Base-by-base conservation (phyloP, 805 yeast genomes). In the Soucietia sequanensis region DNA sequence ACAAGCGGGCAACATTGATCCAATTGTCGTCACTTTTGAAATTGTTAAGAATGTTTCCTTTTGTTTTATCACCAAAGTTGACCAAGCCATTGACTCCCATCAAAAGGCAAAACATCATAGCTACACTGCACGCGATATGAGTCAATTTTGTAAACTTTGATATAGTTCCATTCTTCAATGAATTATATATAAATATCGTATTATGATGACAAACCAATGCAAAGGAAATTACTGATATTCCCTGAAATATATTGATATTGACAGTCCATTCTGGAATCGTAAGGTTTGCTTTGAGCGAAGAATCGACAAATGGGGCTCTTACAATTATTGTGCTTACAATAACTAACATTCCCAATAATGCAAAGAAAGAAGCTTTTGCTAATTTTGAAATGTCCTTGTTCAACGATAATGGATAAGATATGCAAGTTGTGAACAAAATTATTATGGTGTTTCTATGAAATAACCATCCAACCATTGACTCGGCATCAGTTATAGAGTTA, bases 201-300 rank as follows among this genome's bases (percentile, higher is more conserved):
- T 90, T 90, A 58, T 90, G 98, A 54, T 90, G 98, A 54, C 98
- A 90, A 3, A 90, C 97, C 45, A 91, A 72, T 2, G 98, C 98
- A 65, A 90, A 90, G 1, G 96, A 88, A 21, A 90, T 87, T 32
- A 90, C 95, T n/a, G 93, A 82, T 18, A 90, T 79, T 2, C 96
- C 96, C 58, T 90, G 95, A 54, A 90, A 87, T 3, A 90, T 63
- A 27, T 80, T 78, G 9, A 70, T 58, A 43, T 81, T 81, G 32
- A 87, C 52, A 4, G 86, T 64, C 63, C 76, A 69, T 22, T 71
- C 63, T 26, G 61, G 33, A 9, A 56, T 38, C 0, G 77, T 52
- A 12, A 83, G 61, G 0, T 62, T 42, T 0, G 85, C 83, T 47
- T 70, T 76, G 13, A 71, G 56, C 0, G 65, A 64, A 0, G 60